Conservation (phyloP, 306 rosid genomes). For the Cotoneaster glaucophyllus region DNA sequence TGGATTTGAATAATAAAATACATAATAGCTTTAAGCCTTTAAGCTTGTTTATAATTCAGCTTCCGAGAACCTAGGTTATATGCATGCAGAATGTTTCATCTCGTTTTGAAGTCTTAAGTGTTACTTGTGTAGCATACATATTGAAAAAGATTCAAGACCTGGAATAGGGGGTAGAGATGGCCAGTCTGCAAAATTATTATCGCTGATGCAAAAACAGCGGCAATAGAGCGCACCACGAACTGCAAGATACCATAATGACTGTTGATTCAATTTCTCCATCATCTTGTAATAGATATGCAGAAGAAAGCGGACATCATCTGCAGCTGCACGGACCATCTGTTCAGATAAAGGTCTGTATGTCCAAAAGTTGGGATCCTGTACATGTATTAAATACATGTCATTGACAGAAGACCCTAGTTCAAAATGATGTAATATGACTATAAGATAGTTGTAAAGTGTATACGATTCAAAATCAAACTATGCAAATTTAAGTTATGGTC, state of each 20-base stretch:
- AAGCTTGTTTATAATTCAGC: slow-evolving; percentile 1
- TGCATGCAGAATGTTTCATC: slow-evolving; percentile 7
- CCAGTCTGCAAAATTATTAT: slow-evolving; percentile 63
- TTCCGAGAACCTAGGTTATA: neutral
- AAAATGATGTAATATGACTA: neutral
- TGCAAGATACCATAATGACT: slow-evolving; percentile 76
- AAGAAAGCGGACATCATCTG: slow-evolving; percentile 97
- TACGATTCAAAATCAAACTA: neutral
- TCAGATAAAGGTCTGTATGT: slow-evolving; percentile 86
- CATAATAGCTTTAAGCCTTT: slow-evolving; percentile 12
- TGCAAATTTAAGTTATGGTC: neutral
- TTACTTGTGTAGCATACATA: neutral
- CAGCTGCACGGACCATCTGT: slow-evolving; percentile 87
- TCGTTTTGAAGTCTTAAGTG: slow-evolving; percentile 5
- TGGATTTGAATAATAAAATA: neutral
- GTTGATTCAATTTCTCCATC: slow-evolving; percentile 72
- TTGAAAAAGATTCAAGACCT: slow-evolving; percentile 37
- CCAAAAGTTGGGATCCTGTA: slow-evolving; percentile 94
- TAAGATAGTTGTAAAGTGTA: neutral
- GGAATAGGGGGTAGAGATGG: slow-evolving; percentile 81
- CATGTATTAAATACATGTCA: neutral
- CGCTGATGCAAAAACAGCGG: slow-evolving; percentile 76
- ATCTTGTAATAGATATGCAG: slow-evolving; percentile 77
- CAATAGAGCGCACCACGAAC: slow-evolving; percentile 96
- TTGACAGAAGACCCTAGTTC: neutral